These are phyloP conservation scores for Pleurotus salmoneostramineus DNA, from an alignment of 768 basidiomycete species.

Conservation along the genomic window DNA sequence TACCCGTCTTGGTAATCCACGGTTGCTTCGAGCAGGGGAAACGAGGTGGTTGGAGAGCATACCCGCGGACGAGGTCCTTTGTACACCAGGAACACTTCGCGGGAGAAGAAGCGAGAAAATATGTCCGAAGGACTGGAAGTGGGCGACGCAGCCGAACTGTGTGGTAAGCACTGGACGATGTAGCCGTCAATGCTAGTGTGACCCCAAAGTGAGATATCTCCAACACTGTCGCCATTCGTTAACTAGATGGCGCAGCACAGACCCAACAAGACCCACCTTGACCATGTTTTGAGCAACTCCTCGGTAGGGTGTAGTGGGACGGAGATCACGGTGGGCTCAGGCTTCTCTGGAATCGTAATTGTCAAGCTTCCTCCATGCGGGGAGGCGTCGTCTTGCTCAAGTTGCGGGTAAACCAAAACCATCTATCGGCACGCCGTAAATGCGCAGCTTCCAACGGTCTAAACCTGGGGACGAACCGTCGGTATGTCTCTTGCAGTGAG, in stretches of 20 bases:
- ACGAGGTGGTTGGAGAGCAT: conserved; percentile 46
- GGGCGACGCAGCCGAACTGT: conserved; percentile 15
- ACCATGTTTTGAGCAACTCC: conserved; percentile 49
- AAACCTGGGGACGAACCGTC: conserved; percentile 37
- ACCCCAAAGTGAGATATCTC: conserved; percentile 49
- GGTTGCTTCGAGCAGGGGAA: conserved; percentile 55
- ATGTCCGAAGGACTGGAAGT: conserved; percentile 44
- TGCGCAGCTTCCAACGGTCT: background rate
- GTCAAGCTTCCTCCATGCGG: conserved; percentile 45
- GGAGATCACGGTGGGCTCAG: conserved; percentile 52
- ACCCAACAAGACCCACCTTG: conserved; percentile 37
- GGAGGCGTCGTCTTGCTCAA: conserved; percentile 41
- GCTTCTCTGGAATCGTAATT: conserved; percentile 57
- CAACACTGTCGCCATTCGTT: conserved; percentile 34
- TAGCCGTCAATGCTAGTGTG: conserved; percentile 56
- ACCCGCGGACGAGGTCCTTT: conserved; percentile 58
- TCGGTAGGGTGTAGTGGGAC: conserved; percentile 55
- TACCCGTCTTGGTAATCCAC: conserved; percentile 68
- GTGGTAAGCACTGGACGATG: conserved; percentile 37
- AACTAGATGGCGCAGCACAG: background rate
- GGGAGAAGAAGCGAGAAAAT: conserved; percentile 59
- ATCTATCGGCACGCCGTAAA: conserved; percentile 37
- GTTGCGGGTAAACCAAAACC: conserved; percentile 58
- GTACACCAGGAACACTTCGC: conserved; percentile 57
- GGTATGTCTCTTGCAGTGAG: conserved; percentile 66